These are phyloP conservation scores for Microcyclospora pomicola DNA, from an alignment of 2,329 filamentous ascomycete species.

Conservation along the genomic window DNA sequence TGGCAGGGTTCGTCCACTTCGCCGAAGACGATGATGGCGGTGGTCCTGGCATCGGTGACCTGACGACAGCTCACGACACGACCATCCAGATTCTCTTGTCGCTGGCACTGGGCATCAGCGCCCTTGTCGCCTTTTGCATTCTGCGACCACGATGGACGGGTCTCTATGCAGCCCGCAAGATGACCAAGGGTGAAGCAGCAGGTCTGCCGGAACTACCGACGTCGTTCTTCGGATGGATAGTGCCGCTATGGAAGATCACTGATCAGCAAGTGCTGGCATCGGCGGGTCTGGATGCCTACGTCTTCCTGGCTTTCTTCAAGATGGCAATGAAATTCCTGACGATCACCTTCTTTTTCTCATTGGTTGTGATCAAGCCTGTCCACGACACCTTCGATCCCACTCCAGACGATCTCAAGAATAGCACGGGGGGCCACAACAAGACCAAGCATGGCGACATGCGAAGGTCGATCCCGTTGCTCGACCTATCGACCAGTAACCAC, in stretches of 20 bases:
- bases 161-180: constrained; percentile 79
- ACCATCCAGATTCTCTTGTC: constrained; percentile 58
- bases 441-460: constrained; percentile 6
- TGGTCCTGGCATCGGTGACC: constrained; percentile 16
- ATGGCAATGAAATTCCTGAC: constrained; percentile 78
- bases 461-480: constrained; percentile 6
- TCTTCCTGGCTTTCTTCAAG: constrained; percentile 91
- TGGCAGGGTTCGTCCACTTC: not conserved
- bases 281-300: constrained; percentile 87
- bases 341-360: constrained; percentile 67
- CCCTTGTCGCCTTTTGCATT: constrained; percentile 65
- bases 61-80: constrained; percentile 30
- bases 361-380: constrained; percentile 70
- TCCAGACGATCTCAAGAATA: constrained; percentile 24
- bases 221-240: constrained; percentile 86
- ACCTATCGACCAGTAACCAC: not conserved
- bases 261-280: constrained; percentile 83
- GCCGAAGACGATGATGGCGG: constrained; percentile 14
- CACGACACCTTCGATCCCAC: constrained; percentile 48
- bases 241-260: constrained; percentile 66
- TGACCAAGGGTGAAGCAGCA: constrained; percentile 51
- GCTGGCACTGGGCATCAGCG: constrained; percentile 51
- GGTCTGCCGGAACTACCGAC: constrained; percentile 67
- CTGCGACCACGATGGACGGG: constrained; percentile 83
- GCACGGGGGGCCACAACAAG: constrained; percentile 11